phyloP scores from a whole-genome alignment of 73 alveolate species.

The Paramecium biaurelia region DNA sequence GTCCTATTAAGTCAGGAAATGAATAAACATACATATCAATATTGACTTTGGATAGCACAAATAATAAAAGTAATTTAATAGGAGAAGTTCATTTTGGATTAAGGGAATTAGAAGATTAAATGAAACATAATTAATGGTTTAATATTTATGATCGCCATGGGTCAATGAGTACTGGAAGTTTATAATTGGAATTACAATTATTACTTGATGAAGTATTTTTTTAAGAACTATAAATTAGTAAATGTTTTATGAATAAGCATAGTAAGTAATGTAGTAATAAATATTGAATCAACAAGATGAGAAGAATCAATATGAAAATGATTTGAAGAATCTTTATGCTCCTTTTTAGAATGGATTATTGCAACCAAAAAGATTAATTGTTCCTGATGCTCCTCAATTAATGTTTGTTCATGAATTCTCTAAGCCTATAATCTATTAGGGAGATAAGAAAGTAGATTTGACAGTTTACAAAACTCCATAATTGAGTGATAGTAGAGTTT shows the following conservation, averaged over 20 bases:
- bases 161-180: neutral
- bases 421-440: neutral
- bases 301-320: neutral
- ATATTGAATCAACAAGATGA: neutral
- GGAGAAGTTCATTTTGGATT: slow-evolving; percentile 40
- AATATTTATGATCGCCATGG: slow-evolving; percentile 20
- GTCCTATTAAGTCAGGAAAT: neutral
- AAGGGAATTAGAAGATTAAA: neutral
- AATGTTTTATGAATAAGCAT: neutral
- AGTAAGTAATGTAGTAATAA: neutral
- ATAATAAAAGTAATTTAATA: neutral
- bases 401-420: slow-evolving; percentile 47
- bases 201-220: neutral
- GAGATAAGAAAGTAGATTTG: slow-evolving; percentile 22
- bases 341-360: neutral
- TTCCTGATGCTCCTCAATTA: slow-evolving; percentile 19
- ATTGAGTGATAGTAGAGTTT: neutral
- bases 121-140: slow-evolving; percentile 34
- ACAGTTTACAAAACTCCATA: slow-evolving; percentile 15
- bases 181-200: neutral
- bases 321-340: neutral
- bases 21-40: neutral
- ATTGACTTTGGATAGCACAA: neutral
- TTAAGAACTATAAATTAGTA: neutral
- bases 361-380: neutral